Conservation (phyloP, 2,329 filamentous ascomycete species). For the Fusarium acutatum region DNA sequence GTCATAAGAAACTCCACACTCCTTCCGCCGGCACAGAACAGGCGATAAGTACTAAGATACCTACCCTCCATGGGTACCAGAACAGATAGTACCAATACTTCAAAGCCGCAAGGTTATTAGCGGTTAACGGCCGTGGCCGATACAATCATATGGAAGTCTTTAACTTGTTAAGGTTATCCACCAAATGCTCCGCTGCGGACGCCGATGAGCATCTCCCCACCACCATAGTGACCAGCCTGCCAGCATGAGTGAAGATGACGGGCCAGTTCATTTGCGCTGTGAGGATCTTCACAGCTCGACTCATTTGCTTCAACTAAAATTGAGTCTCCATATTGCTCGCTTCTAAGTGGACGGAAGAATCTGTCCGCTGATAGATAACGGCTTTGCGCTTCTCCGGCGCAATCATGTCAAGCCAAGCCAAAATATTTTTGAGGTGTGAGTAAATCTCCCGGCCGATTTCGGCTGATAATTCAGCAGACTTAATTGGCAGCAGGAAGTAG, state of each 20-base stretch:
- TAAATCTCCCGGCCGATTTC: slow-evolving; percentile 37
- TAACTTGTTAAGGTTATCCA: slow-evolving; percentile 34
- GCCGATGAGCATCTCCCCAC: slow-evolving; percentile 20
- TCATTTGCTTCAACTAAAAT: neutral
- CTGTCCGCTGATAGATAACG: slow-evolving; percentile 16
- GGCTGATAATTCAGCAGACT: slow-evolving; percentile 36
- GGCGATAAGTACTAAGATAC: slow-evolving; percentile 19
- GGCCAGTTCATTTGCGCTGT: neutral
- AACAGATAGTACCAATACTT: neutral
- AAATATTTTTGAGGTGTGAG: slow-evolving; percentile 8
- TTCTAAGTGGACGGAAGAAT: slow-evolving; percentile 2
- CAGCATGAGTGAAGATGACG: neutral
- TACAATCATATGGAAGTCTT: neutral
- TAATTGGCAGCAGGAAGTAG: slow-evolving; percentile 32
- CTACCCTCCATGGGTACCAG: neutral
- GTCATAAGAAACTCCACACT: slow-evolving; percentile 36
- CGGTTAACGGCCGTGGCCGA: slow-evolving; percentile 19
- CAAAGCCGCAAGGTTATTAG: slow-evolving; percentile 32
- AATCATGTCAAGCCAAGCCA: slow-evolving; percentile 10
- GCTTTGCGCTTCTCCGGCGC: neutral
- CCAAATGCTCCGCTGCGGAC: slow-evolving; percentile 32
- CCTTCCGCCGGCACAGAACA: slow-evolving; percentile 31
- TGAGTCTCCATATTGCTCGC: neutral
- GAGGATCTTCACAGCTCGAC: neutral
- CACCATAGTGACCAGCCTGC: slow-evolving; percentile 8